Base-by-base conservation (phyloP, 768 basidiomycete genomes). In the Psilocybe subaeruginosa region DNA sequence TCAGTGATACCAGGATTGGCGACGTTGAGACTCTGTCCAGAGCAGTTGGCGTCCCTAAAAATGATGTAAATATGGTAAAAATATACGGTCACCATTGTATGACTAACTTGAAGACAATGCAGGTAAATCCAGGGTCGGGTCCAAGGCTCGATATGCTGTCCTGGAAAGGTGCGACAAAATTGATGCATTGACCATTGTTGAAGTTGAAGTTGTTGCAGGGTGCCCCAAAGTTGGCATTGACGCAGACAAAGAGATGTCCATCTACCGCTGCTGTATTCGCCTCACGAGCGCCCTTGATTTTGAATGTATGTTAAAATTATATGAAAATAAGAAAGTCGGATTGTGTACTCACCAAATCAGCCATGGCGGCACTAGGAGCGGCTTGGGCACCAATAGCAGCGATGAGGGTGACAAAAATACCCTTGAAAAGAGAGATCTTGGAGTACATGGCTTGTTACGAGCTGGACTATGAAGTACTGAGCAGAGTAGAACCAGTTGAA, bases 401-500 rank as follows among this genome's bases (percentile, higher is more conserved):
- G n/a, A 17, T 2, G n/a, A 23, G 2, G 2, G 46, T 3, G 7
- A 47, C 7, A 16, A 16, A 7, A 47, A 47, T 47, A 16, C 7
- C 29, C 31, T 52, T n/a, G 16, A 33, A 16, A 14, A 33, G 37
- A 14, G 7, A 5, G 51, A n/a, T 2, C 51, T 52, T 31, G 7
- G 51, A 52, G 17, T 29, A 52, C 23, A 31, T 47, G 19, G 29
- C 41, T 14, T 6, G 19, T 4, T 8, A 55, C n/a, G n/a, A 9
- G 12, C 23, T 19, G 41, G 4, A 19, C 9, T 56, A 47, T 19
- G 53, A 46, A 4, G 61, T 59, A 46, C 53, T 52, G 62, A 33
- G 47, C 27, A 48, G 16, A 47, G 46, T 47, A 47, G 46, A 47
- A 47, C 14, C 3, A 47, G 8, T 47, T 47, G 46, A 47, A 23